Conservation (phyloP, 345 rosid genomes). For the Dipteronia sinensis region DNA sequence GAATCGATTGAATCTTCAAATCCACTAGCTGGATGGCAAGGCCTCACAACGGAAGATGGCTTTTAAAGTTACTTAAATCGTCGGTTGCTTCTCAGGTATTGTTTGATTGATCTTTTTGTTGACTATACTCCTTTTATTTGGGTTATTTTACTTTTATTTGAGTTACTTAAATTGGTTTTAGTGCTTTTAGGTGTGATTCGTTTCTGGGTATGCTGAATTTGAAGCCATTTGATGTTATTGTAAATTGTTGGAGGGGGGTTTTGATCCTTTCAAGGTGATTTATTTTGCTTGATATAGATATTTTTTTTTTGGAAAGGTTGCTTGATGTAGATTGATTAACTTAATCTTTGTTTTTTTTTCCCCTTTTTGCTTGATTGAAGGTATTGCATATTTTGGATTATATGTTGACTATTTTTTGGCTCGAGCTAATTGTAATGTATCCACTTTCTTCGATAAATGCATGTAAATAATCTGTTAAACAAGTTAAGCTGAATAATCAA, state of each 20-base stretch:
- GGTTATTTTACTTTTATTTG: not conserved
- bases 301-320: not conserved
- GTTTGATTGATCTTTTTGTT: not conserved
- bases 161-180: not conserved
- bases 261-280: conserved; percentile 14
- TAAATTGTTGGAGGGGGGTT: not conserved
- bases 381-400: not conserved
- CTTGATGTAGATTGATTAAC: conserved; percentile 14
- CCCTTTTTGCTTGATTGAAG: not conserved
- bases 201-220: conserved; percentile 5
- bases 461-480: not conserved
- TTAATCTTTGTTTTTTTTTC: not conserved
- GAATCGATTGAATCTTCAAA: not conserved
- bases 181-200: not conserved
- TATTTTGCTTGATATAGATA: not conserved
- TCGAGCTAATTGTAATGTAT: not conserved
- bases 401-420: not conserved
- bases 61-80: not conserved
- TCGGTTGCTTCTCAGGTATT: not conserved
- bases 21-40: not conserved
- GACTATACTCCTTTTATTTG: not conserved
- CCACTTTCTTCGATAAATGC: not conserved
- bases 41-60: not conserved
- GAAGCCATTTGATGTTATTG: not conserved
- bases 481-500: not conserved